A percentile compares a stretch with the other conserved stretches of the same genome.
These are phyloP conservation scores for Macrophomina tecta DNA, from an alignment of 2,329 filamentous ascomycete genomes.

Conservation along the genomic window DNA sequence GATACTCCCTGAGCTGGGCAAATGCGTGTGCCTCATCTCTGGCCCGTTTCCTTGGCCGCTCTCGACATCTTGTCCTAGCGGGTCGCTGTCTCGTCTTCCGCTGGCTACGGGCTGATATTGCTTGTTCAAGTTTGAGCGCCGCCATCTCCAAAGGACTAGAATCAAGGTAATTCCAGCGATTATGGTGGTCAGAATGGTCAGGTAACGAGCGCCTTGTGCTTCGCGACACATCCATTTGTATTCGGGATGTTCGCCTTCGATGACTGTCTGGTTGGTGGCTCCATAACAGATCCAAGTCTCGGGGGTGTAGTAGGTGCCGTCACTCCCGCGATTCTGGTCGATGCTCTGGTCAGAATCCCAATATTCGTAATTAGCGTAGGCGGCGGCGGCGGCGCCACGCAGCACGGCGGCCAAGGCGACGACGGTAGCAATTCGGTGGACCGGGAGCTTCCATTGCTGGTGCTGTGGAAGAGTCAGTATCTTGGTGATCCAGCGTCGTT, in stretches of 20 bases:
- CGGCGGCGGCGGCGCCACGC: conserved; percentile 5
- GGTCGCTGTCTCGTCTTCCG: neutral
- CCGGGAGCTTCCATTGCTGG: neutral
- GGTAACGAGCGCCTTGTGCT: conserved; percentile 10
- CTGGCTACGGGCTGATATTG: conserved; percentile 1
- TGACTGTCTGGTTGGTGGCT: neutral
- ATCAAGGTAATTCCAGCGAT: neutral
- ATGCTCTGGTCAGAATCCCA: conserved; percentile 16
- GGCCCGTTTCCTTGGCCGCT: neutral
- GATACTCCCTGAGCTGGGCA: neutral
- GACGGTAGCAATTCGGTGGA: conserved; percentile 10
- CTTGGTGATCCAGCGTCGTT: neutral
- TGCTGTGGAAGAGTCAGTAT: neutral
- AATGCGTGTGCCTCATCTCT: neutral
- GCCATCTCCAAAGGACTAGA: conserved; percentile 19
- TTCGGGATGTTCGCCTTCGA: conserved; percentile 6
- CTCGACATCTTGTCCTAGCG: neutral
- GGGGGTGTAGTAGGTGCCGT: conserved; percentile 9
- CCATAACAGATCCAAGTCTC: conserved; percentile 19
- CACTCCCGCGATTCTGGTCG: neutral
- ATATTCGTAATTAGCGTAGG: conserved; percentile 8
- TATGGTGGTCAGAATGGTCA: conserved; percentile 8
- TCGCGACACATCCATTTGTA: conserved; percentile 18
- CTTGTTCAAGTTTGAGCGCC: conserved; percentile 12
- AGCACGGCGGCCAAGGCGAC: conserved; percentile 7